Conservation (phyloP, 305 asterid genomes). For the Solanum chacoense region DNA sequence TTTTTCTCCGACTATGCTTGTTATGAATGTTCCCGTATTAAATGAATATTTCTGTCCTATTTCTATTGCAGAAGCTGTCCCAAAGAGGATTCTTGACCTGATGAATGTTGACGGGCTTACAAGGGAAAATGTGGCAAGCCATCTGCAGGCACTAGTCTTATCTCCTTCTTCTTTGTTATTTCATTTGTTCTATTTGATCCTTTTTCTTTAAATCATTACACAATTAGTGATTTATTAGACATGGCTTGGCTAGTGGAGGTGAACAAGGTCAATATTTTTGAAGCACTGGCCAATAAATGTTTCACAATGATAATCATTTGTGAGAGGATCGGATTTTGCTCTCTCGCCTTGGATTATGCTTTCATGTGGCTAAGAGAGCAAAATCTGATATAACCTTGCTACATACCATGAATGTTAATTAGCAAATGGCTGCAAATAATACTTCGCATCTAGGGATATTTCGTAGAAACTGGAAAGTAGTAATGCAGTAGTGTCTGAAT, state of each 20-base stretch:
- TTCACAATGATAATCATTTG: neutral
- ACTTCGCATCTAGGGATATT: neutral
- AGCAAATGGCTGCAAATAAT: neutral
- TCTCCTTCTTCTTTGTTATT: neutral
- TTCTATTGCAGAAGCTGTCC: constrained; percentile 67
- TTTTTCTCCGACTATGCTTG: neutral
- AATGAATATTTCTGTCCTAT: neutral
- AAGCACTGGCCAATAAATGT: neutral
- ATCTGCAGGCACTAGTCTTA: constrained; percentile 58
- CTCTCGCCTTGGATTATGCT: neutral
- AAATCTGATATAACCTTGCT: neutral
- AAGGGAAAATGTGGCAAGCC: constrained; percentile 90
- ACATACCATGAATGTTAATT: neutral
- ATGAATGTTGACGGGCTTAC: constrained; percentile 84
- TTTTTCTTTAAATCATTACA: neutral
- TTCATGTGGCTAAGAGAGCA: neutral
- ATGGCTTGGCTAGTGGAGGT: neutral
- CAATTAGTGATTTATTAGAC: neutral
- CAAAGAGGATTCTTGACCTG: constrained; percentile 81
- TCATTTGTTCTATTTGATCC: neutral
- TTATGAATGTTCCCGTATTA: neutral
- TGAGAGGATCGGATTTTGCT: neutral
- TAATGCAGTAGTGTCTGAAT: neutral
- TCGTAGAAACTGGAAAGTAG: neutral
- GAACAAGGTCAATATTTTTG: neutral